These are phyloP conservation scores for Prunus padus DNA, from an alignment of 306 rosid species.

Conservation along the genomic window DNA sequence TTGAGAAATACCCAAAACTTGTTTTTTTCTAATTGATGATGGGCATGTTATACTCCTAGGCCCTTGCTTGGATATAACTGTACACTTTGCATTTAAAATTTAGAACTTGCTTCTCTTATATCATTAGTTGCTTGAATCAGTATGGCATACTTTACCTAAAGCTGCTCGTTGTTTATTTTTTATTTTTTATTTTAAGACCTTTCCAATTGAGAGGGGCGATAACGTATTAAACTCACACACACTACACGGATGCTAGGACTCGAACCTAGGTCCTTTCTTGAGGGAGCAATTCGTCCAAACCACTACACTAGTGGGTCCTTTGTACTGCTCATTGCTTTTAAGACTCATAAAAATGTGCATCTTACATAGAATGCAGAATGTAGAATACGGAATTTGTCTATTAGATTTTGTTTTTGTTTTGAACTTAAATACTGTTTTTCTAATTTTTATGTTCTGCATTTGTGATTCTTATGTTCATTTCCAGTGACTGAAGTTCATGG, in stretches of 20 bases:
- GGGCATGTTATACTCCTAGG: background rate
- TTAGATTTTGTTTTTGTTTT: background rate
- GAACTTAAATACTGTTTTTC: background rate
- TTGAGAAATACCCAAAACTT: background rate
- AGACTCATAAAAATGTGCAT: background rate
- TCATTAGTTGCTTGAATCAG: background rate
- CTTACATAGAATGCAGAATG: background rate
- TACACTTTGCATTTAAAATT: background rate
- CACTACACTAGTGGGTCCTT: no score
- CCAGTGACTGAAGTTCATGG: conserved; percentile 97
- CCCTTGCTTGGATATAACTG: background rate
- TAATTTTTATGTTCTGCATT: background rate
- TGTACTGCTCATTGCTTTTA: background rate
- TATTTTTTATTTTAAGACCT: no score
- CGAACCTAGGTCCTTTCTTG: no score
- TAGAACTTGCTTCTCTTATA: background rate
- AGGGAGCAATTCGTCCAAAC: no score
- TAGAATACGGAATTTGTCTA: background rate
- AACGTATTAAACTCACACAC: no score
- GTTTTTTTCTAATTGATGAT: background rate
- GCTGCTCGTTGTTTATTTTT: no score
- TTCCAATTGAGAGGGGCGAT: no score
- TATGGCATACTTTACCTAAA: background rate
- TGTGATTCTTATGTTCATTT: background rate
- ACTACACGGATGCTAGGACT: no score